phyloP scores from a whole-genome alignment of 768 basidiomycete genomes.

The Tulasnella sp. region DNA sequence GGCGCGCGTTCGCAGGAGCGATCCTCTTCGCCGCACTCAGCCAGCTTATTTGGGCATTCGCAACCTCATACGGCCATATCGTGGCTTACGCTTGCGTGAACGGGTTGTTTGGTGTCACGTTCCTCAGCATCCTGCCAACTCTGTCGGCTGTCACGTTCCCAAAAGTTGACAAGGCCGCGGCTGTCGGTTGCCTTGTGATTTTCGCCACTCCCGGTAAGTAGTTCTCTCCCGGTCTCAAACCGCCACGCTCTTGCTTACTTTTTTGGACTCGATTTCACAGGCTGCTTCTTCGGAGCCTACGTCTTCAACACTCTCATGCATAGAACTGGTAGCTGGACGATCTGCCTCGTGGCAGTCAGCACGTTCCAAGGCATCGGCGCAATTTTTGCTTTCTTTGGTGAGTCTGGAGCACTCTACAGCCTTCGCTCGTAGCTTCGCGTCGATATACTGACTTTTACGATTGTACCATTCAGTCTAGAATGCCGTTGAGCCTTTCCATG shows the following conservation, averaged over 20 bases:
- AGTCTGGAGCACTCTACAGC: background rate
- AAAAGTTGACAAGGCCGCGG: background rate
- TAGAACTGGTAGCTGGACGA: background rate
- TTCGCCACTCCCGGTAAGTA: conserved; percentile 6
- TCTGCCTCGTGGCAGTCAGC: background rate
- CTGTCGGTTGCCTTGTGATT: background rate
- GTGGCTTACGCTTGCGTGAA: conserved; percentile 6
- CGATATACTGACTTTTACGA: background rate
- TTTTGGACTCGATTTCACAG: background rate
- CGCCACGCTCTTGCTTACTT: too few species aligned
- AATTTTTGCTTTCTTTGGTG: background rate
- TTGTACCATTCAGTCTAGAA: background rate
- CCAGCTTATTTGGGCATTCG: conserved; percentile 18
- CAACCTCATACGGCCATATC: background rate
- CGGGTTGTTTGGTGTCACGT: background rate
- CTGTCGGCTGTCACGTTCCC: background rate
- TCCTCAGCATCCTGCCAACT: conserved; percentile 8
- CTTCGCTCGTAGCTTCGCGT: background rate
- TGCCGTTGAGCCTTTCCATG: background rate
- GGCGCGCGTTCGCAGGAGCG: background rate
- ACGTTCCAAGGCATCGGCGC: background rate
- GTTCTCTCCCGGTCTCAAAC: too few species aligned
- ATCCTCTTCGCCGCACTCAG: background rate
- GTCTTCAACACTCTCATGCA: conserved; percentile 3
- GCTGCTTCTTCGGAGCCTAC: conserved; percentile 10